Evolutionary conservation across 305 asterid genomes (phyloP).

Genomic region (Plantago lanceolata): DNA sequence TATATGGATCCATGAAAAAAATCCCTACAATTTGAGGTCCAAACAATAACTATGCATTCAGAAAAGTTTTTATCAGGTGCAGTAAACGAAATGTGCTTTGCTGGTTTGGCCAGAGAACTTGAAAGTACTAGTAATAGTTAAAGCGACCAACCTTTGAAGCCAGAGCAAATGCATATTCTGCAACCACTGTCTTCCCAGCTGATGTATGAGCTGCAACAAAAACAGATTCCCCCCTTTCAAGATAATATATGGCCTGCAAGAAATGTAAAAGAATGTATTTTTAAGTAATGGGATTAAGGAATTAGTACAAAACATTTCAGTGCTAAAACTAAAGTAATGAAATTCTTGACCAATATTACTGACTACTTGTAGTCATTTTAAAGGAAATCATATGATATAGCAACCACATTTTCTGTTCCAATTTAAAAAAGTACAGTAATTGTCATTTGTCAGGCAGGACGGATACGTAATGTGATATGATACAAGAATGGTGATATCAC

Average conservation of each 20-base stretch:
- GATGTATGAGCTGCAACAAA: slow-evolving; percentile 99
- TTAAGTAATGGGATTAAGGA: slow-evolving; percentile 13
- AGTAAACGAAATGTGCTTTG: slow-evolving; percentile 19
- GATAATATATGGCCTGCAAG: slow-evolving; percentile 85
- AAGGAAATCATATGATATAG: not conserved
- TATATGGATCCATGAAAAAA: no score
- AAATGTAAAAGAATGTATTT: slow-evolving; percentile 21
- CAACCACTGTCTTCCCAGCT: slow-evolving; percentile 96
- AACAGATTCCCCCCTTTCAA: slow-evolving; percentile 90
- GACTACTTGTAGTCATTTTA: slow-evolving; percentile 16
- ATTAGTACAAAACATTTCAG: slow-evolving; percentile 7
- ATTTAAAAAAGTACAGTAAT: not conserved
- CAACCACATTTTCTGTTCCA: not conserved
- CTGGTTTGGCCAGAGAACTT: slow-evolving; percentile 12
- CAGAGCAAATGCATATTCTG: slow-evolving; percentile 97
- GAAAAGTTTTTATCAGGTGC: slow-evolving; percentile 11
- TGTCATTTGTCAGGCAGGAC: not conserved
- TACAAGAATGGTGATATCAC: no score
- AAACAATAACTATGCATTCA: not conserved
- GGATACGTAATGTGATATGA: no score
- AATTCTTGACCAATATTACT: slow-evolving; percentile 4
- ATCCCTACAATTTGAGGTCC: no score
- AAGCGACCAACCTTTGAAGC: slow-evolving; percentile 71
- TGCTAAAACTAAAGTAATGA: no score
- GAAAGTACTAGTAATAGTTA: slow-evolving; percentile 7